Base-by-base conservation (phyloP, 345 rosid species). In the Melaleuca alternifolia region DNA sequence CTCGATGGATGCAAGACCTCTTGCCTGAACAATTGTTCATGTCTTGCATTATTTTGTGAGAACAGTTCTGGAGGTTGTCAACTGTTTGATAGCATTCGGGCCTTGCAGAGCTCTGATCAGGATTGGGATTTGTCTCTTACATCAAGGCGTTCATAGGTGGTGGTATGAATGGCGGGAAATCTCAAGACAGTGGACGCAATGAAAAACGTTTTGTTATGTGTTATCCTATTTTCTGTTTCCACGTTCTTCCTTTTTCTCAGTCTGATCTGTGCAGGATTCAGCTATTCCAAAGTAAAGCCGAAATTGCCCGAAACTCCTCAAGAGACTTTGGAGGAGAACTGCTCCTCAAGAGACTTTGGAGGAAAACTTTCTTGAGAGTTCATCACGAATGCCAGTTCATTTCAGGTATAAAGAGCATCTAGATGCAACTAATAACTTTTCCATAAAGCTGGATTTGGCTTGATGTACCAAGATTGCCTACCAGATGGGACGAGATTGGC, bases 371-470 rank as follows among this genome's bases (percentile, higher is more conserved):
- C 84, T 96, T 89, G 44, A 6, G 83, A 90, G 26, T 87, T 90
- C 96, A 82, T 89, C 98, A 1, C 96, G 99, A 65, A 95, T 93
- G 96, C 99, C 98, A 2, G 87, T 92, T 16, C 93, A 98, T 26
- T 96, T 92, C 84, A 91, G 90, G 87, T 97, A 94, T 91, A 91
- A 85, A 82, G 99, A 97, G 86, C 99, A 95, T 83, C 95, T 92
- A 87, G 87, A 88, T 7, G 99, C 99, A 6, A 97, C 99, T 23
- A 90, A 92, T 86, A 92, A 93, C 92, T 97, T 97, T 91, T 89
- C 95, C 6, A 91, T 93, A 83, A 97, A 92, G 93, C 94, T 97
- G 18, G 99, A 61, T 96, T 97, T 86, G 98, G 99, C 52, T 95
- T 98, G 1, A 98, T 97, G 75, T 96, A 96, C 86, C 90, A 88